Evolutionary conservation across 208 protist genomes (phyloP).

Genomic region (Phytomonas francai): DNA sequence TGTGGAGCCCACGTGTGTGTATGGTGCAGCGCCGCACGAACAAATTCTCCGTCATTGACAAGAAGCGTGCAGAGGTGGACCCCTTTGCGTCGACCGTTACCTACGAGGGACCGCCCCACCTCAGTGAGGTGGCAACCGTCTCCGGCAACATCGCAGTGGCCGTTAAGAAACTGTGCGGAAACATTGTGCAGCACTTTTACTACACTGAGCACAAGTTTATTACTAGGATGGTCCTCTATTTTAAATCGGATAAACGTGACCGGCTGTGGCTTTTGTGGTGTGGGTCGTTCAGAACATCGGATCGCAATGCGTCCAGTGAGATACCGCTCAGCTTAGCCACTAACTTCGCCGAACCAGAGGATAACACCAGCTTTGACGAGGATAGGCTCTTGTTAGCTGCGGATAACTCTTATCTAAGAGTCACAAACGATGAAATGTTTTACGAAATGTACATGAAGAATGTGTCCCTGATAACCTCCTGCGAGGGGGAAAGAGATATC

Average conservation of each 20-base stretch:
- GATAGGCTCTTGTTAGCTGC: conserved; percentile 39
- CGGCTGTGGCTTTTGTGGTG: conserved; percentile 83
- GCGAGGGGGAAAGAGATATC: neutral
- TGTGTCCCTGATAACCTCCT: neutral
- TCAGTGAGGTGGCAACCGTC: conserved; percentile 67
- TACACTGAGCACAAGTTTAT: conserved; percentile 89
- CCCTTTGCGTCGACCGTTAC: conserved; percentile 71
- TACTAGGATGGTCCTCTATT: conserved; percentile 88
- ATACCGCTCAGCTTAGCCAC: conserved; percentile 78
- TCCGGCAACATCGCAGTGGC: conserved; percentile 65
- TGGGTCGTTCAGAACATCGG: conserved; percentile 66
- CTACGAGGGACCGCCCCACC: conserved; percentile 78
- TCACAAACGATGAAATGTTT: conserved; percentile 72
- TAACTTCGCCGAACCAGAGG: conserved; percentile 53
- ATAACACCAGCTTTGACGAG: conserved; percentile 31
- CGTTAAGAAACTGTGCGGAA: conserved; percentile 70
- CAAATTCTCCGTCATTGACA: conserved; percentile 59
- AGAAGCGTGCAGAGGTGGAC: conserved; percentile 55
- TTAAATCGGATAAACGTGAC: conserved; percentile 68
- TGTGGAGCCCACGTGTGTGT: conserved; percentile 82
- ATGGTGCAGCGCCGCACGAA: conserved; percentile 84
- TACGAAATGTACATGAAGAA: conserved; percentile 70
- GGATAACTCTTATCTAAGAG: conserved; percentile 40
- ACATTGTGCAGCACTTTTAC: conserved; percentile 85
- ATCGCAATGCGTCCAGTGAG: conserved; percentile 50